Conservation (phyloP, 2,329 filamentous ascomycete species). For the Fusarium stilboides region DNA sequence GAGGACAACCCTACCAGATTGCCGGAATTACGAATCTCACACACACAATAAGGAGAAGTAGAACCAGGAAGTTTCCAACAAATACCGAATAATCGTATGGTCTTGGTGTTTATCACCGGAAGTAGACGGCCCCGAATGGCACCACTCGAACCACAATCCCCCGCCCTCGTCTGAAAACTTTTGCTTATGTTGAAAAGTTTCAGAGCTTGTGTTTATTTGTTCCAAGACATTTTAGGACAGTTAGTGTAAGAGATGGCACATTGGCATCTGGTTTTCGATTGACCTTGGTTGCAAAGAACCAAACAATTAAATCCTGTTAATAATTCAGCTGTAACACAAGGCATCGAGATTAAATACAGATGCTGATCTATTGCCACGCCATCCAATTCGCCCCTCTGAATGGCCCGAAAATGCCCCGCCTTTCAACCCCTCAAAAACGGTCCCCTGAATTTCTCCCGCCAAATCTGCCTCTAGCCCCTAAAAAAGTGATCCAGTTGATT, state of each 20-base stretch:
- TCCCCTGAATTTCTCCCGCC: slow-evolving; percentile 40
- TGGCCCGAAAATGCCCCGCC: slow-evolving; percentile 42
- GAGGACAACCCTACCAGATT: slow-evolving; percentile 17
- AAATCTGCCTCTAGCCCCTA: slow-evolving; percentile 36
- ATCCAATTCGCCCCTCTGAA: slow-evolving; percentile 36
- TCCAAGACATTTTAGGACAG: neutral
- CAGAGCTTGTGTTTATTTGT: neutral
- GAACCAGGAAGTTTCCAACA: slow-evolving; percentile 33
- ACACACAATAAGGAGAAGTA: neutral
- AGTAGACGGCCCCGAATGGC: slow-evolving; percentile 45
- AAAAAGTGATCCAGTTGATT: slow-evolving; percentile 12
- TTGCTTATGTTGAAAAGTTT: neutral
- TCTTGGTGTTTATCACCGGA: slow-evolving; percentile 42
- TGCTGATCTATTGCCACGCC: slow-evolving; percentile 33
- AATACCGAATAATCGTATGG: slow-evolving; percentile 50
- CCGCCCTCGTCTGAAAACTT: slow-evolving; percentile 39
- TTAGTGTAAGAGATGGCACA: neutral
- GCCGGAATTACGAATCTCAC: slow-evolving; percentile 10
- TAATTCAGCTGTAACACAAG: neutral
- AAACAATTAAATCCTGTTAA: neutral
- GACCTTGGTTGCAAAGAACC: neutral
- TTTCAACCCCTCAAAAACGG: slow-evolving; percentile 44
- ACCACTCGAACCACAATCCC: slow-evolving; percentile 47
- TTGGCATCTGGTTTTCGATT: neutral
- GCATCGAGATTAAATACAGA: slow-evolving; percentile 5